phyloP scores from a whole-genome alignment of 768 basidiomycete genomes.

The Hortiboletus campestris region DNA sequence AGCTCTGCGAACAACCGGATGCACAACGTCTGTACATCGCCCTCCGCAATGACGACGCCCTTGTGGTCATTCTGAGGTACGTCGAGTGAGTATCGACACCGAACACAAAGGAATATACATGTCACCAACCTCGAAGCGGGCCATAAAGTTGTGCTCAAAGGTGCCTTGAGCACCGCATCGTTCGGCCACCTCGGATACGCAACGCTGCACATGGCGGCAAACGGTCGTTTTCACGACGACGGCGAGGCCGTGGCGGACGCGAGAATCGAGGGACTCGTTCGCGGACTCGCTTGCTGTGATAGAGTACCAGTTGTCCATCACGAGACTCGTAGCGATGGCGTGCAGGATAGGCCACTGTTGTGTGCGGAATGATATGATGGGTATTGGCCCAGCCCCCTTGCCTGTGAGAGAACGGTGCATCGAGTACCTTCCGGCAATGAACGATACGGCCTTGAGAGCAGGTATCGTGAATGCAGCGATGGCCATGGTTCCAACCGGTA shows the following conservation, averaged over 20 bases:
- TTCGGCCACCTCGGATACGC: conserved; percentile 53
- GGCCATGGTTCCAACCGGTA: conserved; percentile 52
- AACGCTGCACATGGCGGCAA: conserved; percentile 48
- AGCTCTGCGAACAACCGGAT: conserved; percentile 61
- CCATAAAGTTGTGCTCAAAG: conserved; percentile 63
- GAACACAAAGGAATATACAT: neutral
- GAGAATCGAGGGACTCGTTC: neutral
- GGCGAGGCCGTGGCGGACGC: neutral
- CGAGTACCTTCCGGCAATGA: conserved; percentile 57
- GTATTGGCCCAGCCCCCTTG: conserved; percentile 39
- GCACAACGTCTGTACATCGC: conserved; percentile 49
- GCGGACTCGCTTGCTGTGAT: conserved; percentile 20
- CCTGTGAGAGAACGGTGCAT: conserved; percentile 52
- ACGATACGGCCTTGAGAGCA: conserved; percentile 51
- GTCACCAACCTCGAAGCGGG: conserved; percentile 47
- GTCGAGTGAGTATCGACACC: conserved; percentile 12
- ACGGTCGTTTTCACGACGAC: conserved; percentile 1
- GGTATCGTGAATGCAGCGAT: conserved; percentile 50
- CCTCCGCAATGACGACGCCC: conserved; percentile 60
- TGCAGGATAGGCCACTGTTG: conserved; percentile 61
- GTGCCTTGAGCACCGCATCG: conserved; percentile 67
- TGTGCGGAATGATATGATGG: conserved; percentile 62
- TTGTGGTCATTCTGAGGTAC: conserved; percentile 36
- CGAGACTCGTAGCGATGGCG: conserved; percentile 50
- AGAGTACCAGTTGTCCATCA: conserved; percentile 50